A percentile compares a stretch with the other conserved stretches of the same genome.
phyloP scores from a whole-genome alignment of 179 eudicot species.

The Kewa caespitosa region DNA sequence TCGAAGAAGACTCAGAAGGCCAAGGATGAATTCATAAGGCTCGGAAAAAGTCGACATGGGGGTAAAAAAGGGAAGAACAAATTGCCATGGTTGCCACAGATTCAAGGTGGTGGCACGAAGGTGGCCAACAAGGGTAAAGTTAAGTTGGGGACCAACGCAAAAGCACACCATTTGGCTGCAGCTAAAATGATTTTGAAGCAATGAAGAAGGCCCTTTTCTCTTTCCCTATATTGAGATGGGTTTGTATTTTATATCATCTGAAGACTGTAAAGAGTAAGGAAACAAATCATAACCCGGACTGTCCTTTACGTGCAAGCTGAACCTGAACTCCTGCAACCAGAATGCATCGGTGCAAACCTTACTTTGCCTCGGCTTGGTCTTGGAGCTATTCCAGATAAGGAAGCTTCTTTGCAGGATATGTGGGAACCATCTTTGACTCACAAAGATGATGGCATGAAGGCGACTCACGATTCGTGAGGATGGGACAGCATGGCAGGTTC shows the following conservation, averaged over 20 bases:
- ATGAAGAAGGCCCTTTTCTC: not conserved
- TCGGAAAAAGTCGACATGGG: constrained; percentile 18
- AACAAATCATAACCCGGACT: too few relatives aligned
- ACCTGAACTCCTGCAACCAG: constrained; percentile 39
- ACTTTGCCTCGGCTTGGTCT: constrained; percentile 31
- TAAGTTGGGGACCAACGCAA: constrained; percentile 41
- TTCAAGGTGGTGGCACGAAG: constrained; percentile 39
- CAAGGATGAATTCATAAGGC: constrained; percentile 27
- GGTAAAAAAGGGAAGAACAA: constrained; percentile 34
- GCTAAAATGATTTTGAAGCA: constrained; percentile 31
- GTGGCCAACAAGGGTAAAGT: constrained; percentile 38
- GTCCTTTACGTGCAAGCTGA: constrained; percentile 23
- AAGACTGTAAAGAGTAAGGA: too few relatives aligned
- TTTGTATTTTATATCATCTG: too few relatives aligned
- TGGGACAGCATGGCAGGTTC: constrained; percentile 33
- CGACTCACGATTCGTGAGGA: too few relatives aligned
- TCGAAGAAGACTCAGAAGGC: constrained; percentile 44
- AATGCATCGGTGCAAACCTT: constrained; percentile 42
- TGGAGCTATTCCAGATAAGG: constrained; percentile 35
- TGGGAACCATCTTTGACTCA: constrained; percentile 35
- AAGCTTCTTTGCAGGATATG: constrained; percentile 42
- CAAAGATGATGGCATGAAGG: too few relatives aligned
- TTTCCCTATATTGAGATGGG: not conserved
- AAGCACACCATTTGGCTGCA: constrained; percentile 29
- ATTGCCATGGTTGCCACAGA: constrained; percentile 45